These are phyloP conservation scores for Ophiostoma sp. DNA, from an alignment of 2,329 filamentous ascomycete species.

Conservation along the genomic window DNA sequence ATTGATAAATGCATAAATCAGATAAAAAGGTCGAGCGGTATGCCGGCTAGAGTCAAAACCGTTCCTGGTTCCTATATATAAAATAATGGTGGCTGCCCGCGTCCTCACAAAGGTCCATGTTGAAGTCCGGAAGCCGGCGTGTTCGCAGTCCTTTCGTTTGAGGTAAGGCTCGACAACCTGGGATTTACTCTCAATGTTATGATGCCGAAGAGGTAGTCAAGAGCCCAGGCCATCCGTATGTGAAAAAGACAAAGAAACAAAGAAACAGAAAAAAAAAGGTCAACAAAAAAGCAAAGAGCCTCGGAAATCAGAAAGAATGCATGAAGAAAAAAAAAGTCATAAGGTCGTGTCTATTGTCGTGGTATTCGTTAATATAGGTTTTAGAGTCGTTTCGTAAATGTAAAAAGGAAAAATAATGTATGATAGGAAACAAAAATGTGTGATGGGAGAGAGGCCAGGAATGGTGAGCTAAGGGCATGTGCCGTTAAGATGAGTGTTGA, in stretches of 20 bases:
- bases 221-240: neutral
- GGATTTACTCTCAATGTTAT: neutral
- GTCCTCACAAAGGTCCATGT: neutral
- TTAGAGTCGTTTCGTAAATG: neutral
- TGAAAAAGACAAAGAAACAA: neutral
- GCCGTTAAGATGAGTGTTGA: neutral
- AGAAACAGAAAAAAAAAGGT: constrained; percentile 9
- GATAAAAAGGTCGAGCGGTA: neutral
- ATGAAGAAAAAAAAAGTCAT: neutral
- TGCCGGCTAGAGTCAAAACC: neutral
- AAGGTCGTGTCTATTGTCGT: constrained; percentile 11
- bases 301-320: neutral
- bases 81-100: neutral
- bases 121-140: neutral
- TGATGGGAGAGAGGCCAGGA: neutral
- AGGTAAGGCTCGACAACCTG: neutral
- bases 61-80: neutral
- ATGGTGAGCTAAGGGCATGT: neutral
- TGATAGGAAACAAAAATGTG: neutral
- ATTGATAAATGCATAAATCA: neutral
- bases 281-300: constrained; percentile 4
- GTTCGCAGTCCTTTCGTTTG: neutral
- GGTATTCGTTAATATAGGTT: constrained; percentile 5
- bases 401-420: neutral
- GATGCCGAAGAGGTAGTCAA: neutral